A percentile compares a stretch with the other conserved stretches of the same genome.
Evolutionary conservation across 306 rosid genomes (phyloP).

Genomic region (Gastrolobium villosum): DNA sequence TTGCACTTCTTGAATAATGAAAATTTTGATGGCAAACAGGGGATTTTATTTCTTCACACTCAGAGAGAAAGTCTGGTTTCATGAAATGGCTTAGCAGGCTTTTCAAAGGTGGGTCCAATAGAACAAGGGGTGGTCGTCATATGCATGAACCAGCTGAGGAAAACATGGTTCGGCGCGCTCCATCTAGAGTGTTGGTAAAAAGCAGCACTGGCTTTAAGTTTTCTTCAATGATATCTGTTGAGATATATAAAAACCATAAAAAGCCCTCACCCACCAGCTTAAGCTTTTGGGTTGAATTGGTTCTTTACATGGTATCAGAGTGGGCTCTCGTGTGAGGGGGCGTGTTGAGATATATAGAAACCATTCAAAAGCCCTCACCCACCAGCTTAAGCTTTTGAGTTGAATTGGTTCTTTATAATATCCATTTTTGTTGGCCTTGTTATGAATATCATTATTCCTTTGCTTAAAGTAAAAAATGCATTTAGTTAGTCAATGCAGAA

Average conservation of each 20-base stretch:
- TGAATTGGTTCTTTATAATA: no score
- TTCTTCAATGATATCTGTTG: slow-evolving; percentile 43
- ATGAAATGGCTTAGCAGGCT: slow-evolving; percentile 95
- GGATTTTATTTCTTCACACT: slow-evolving; percentile 74
- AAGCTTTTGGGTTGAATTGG: no score
- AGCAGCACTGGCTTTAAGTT: slow-evolving; percentile 20
- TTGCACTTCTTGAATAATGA: slow-evolving; percentile 20
- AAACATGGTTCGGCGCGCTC: slow-evolving; percentile 73
- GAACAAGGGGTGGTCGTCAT: slow-evolving; percentile 63
- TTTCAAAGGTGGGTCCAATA: slow-evolving; percentile 71
- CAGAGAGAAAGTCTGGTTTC: slow-evolving; percentile 90
- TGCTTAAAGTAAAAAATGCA: slow-evolving; percentile 17
- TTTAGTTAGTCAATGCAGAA: neutral
- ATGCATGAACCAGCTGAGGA: slow-evolving; percentile 79
- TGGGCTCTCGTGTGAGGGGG: no score
- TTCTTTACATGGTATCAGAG: no score
- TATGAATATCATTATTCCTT: slow-evolving; percentile 30
- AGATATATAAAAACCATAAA: no score
- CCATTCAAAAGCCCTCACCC: no score
- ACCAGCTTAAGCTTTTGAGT: no score
- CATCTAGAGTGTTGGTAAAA: slow-evolving; percentile 73
- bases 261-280: no score
- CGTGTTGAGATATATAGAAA: no score
- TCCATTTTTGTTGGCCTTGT: slow-evolving; percentile 27
- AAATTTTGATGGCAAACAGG: slow-evolving; percentile 70